Conservation (phyloP, 2,329 filamentous ascomycete species). For the Penicillium sp. region DNA sequence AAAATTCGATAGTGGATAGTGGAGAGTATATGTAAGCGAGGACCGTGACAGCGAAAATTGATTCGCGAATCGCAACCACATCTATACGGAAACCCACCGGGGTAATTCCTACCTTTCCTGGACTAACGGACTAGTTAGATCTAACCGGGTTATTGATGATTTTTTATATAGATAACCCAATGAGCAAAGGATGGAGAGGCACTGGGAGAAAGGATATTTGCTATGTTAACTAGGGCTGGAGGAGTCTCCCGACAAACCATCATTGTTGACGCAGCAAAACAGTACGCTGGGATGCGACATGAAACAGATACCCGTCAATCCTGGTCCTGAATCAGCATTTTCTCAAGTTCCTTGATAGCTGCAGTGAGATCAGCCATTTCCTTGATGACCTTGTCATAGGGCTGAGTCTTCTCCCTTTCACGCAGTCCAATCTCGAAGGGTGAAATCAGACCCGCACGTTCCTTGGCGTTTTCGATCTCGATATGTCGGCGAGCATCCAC, state of each 20-base stretch:
- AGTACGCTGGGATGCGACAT: background rate
- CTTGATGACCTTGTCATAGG: background rate
- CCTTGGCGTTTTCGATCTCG: background rate
- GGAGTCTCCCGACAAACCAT: background rate
- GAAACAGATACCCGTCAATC: background rate
- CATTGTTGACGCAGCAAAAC: background rate
- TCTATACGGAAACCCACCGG: background rate
- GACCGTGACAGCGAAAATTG: slow-evolving; percentile 20
- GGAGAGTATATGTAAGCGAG: slow-evolving; percentile 34
- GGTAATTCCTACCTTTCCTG: background rate
- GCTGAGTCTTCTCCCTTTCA: background rate
- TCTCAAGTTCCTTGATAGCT: background rate
- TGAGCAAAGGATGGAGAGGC: too few relatives aligned
- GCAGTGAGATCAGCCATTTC: background rate
- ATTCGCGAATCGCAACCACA: background rate
- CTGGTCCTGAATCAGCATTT: background rate
- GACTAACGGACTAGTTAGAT: background rate
- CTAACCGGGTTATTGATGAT: too few relatives aligned
- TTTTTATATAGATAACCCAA: too few relatives aligned
- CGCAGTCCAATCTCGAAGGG: background rate
- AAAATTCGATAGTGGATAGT: slow-evolving; percentile 35
- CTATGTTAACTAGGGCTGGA: background rate
- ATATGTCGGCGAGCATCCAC: background rate
- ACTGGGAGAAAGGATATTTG: background rate
- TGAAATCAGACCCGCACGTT: background rate